Evolutionary conservation across 1,139 yeast species (phyloP).

Genomic region (Nakaseomyces nivariensis): DNA sequence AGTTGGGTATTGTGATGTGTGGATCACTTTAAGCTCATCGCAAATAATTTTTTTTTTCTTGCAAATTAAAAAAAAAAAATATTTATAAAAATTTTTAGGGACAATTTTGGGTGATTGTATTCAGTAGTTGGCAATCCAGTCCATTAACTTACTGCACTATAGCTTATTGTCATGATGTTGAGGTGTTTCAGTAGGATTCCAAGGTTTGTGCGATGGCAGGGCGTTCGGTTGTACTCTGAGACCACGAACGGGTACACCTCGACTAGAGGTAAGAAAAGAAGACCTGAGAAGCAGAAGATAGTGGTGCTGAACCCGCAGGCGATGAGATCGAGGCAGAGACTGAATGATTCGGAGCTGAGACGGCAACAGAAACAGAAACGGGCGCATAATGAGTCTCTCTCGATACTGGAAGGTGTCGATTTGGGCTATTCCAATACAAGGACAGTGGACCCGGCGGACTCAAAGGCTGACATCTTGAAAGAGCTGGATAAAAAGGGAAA

Average conservation of each 20-base stretch:
- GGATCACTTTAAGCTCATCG: too few relatives aligned
- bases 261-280: constrained; percentile 19
- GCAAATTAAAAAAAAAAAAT: too few relatives aligned
- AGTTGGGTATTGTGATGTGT: too few relatives aligned
- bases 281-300: constrained; percentile 20
- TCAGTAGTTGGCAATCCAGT: too few relatives aligned
- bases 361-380: not conserved
- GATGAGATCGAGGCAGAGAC: not conserved
- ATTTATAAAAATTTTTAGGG: too few relatives aligned
- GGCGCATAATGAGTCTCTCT: constrained; percentile 3
- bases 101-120: too few relatives aligned
- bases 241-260: not conserved
- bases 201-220: not conserved
- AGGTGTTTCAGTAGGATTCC: not conserved
- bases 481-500: constrained; percentile 2
- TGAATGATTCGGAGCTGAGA: not conserved
- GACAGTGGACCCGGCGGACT: not conserved
- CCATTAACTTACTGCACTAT: too few relatives aligned
- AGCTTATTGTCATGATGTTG: not conserved
- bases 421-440: constrained; percentile 7
- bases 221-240: not conserved
- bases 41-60: too few relatives aligned
- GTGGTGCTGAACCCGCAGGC: constrained; percentile 21
- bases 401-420: constrained; percentile 25
- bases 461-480: not conserved